Evolutionary conservation across 2,329 filamentous ascomycete genomes (phyloP), one percentile per base, ranked within the genome.

Genomic region (Pseudocercospora eumusae): DNA sequence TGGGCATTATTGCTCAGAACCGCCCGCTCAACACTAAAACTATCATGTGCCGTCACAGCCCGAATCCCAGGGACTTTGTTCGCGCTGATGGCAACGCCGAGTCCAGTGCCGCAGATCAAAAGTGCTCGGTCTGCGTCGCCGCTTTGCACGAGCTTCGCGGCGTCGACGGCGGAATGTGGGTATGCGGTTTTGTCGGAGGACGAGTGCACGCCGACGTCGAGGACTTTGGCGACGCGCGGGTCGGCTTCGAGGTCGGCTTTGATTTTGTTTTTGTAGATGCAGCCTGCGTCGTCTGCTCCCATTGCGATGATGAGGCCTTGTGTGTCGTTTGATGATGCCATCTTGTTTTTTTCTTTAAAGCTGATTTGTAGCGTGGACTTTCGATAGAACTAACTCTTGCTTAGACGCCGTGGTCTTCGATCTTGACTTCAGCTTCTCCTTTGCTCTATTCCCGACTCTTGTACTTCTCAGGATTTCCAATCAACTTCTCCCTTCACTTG

Each of bases 21-120:
- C 20, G 89, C 87, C 55, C 91, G 80, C 82, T 96, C 91, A 5
- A 96, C 90, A 60, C 84, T 88, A 80, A 93, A 96, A 68, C 87
- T 88, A 74, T 96, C 92, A 75, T 96, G 92, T 0, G 92, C 92
- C 4, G 91, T 96, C 18, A 96, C 92, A n/a, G 92, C 92, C 23
- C 91, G 82, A 64, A 96, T 86, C 5, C 91, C 91, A 60, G 87
- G 88, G 66, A 96, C 86, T 77, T 96, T 96, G 82, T 96, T 96
- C 68, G 92, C 92, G n/a, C 86, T 80, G 74, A 96, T 96, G 70
- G 92, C 91, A 7, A 96, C 92, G 20, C 92, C 92, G 7, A 96
- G 83, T 0, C 92, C 92, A 0, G 92, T 96, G 2, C 92, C 91
- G 78, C 91, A 96, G 79, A 96, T 91, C 45, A 92, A 79, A 40